Conservation (phyloP, 306 rosid genomes). For the Quercus cerris region DNA sequence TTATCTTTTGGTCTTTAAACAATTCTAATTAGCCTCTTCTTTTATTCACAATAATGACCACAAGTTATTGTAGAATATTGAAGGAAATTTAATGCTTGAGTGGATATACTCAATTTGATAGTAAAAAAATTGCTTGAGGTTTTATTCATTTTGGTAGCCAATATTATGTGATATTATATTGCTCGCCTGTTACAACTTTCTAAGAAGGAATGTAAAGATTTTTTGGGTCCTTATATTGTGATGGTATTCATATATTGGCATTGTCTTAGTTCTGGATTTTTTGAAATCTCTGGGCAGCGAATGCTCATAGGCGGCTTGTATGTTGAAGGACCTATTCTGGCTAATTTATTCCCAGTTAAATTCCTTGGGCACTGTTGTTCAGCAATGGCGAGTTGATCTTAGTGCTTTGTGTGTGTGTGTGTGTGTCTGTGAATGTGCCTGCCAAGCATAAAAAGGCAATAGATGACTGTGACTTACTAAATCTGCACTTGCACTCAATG, state of each 20-base stretch:
- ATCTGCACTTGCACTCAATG: not conserved
- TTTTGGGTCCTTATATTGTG: not conserved
- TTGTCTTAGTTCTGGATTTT: not conserved
- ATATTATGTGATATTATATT: not conserved
- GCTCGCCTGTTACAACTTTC: not conserved
- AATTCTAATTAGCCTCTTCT: not conserved
- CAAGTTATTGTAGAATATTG: not conserved
- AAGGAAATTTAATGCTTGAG: conserved; percentile 3
- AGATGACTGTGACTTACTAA: not conserved
- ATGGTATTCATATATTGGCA: not conserved
- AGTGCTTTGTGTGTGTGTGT: not conserved
- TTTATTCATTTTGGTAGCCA: not conserved
- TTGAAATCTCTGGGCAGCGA: not conserved
- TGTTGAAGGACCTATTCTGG: not conserved
- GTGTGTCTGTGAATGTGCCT: too few relatives aligned
- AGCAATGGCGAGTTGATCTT: not conserved
- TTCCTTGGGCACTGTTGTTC: not conserved
- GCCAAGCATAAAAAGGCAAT: not conserved
- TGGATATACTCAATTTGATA: not conserved
- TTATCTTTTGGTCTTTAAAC: not conserved
- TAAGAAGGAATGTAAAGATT: not conserved
- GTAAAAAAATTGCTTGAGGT: not conserved
- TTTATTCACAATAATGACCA: not conserved
- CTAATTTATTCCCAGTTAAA: not conserved
- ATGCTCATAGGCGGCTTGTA: not conserved